Base-by-base conservation (phyloP, 345 rosid species). In the Lepidium africanum region DNA sequence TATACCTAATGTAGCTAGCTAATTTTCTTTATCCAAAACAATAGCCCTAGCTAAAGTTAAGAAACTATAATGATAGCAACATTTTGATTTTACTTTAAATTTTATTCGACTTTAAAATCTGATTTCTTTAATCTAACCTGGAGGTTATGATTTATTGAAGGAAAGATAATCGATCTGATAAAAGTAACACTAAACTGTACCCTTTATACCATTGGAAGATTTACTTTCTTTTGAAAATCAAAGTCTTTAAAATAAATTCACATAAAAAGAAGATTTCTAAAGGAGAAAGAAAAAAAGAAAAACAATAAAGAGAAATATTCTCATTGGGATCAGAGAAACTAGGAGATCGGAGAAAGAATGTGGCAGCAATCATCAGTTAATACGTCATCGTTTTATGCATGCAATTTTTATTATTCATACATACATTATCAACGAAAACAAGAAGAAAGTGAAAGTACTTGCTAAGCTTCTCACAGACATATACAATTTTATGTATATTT, bases 261-360 rank as follows among this genome's bases (percentile, higher is more conserved):
- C 78, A 62, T 75, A 47, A 75, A 75, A 75, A 75, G 78, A 75
- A 75, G 74, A 68, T 74, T 64, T 64, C 41, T 73, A 63, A 69
- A 73, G 69, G 53, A 73, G 35, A 25, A 40, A 60, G 27, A 5
- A 30, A 30, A 30, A 71, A 72, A 60, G 52, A 46, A 73, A 52
- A 64, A 46, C 65, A 58, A 47, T 47, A 69, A 69, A 74, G 71
- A 59, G 74, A 66, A 41, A 33, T 65, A 59, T 67, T 71, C 71
- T 72, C 75, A 69, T 83, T 55, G 87, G 87, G 87, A 83, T 83
- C 79, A 65, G 83, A 54, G 81, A 82, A 63, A 75, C 78, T 62
- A 69, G 62, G 78, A 75, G 74, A 75, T 75, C 74, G 58, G 56
- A 76, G 78, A 71, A 67, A 73, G 72, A 79, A 68, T 68, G 81